Conservation (phyloP, 768 basidiomycete genomes). For the Suillus subaureus region DNA sequence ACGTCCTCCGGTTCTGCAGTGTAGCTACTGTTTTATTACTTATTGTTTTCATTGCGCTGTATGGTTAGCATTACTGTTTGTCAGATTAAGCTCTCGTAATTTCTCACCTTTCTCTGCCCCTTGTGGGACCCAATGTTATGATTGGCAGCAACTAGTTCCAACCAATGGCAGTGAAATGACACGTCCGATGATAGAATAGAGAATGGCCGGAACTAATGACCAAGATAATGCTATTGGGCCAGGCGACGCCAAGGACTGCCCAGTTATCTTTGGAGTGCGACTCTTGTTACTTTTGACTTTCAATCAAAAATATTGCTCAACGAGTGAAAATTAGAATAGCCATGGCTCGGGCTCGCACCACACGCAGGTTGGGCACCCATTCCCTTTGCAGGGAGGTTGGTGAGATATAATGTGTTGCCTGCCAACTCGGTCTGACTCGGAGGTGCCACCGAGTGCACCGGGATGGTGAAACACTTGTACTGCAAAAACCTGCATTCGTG, state of each 20-base stretch:
- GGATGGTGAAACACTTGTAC: neutral
- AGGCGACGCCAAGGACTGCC: neutral
- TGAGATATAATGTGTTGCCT: neutral
- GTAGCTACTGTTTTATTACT: conserved; percentile 15
- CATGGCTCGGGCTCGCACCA: neutral
- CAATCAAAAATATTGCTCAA: neutral
- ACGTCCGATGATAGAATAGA: neutral
- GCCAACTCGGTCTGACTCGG: neutral
- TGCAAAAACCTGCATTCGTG: neutral
- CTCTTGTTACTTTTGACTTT: conserved; percentile 1
- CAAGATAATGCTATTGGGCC: conserved; percentile 1
- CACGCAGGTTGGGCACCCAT: neutral
- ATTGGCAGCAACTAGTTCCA: conserved; percentile 5
- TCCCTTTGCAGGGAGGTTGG: neutral
- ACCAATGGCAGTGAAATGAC: conserved; percentile 6
- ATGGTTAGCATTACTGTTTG: conserved; percentile 10
- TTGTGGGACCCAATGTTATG: neutral
- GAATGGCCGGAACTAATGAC: neutral
- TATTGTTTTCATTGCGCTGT: conserved; percentile 11
- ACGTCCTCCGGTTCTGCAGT: conserved; percentile 7
- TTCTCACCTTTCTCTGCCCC: conserved; percentile 4
- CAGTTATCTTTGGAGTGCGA: neutral
- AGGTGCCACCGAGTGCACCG: neutral
- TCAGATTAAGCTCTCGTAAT: conserved; percentile 10
- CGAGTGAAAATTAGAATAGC: neutral